These are phyloP conservation scores for Dillenia suffruticosa DNA, from an alignment of 164 flowering plant species.

Conservation along the genomic window DNA sequence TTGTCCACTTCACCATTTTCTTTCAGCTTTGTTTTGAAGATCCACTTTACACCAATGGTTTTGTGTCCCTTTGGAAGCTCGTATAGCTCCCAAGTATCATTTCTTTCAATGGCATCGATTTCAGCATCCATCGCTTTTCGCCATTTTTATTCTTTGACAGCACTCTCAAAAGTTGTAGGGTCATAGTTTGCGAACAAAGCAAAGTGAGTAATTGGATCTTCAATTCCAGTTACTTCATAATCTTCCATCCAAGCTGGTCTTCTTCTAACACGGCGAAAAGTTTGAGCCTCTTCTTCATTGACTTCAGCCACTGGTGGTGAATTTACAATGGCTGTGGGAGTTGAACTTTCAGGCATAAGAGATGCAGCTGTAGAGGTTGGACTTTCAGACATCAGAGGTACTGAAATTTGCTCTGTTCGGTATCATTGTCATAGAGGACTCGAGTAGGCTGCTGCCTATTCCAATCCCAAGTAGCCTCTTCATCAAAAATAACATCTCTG, in stretches of 20 bases:
- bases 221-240: conserved; percentile 4
- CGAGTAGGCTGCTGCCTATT: conserved; percentile 6
- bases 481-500: conserved; percentile 5
- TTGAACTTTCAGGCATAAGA: too few species aligned
- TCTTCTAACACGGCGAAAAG: background rate
- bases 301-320: conserved; percentile 4
- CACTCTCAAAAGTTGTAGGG: background rate
- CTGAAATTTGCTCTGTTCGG: conserved; percentile 1
- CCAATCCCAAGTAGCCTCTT: conserved; percentile 4
- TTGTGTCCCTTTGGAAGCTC: conserved; percentile 4
- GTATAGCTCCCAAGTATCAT: conserved; percentile 6
- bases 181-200: conserved; percentile 3
- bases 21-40: conserved; percentile 9
- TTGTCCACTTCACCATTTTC: background rate
- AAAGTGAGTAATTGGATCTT: conserved; percentile 8
- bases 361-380: background rate
- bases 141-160: conserved; percentile 7
- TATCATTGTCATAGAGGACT: conserved; percentile 4
- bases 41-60: conserved; percentile 13
- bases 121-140: conserved; percentile 3
- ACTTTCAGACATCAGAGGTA: conserved; percentile 1
- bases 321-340: conserved; percentile 3
- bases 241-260: conserved; percentile 3
- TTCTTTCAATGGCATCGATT: conserved; percentile 6
- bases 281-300: background rate